Evolutionary conservation across 2,329 filamentous ascomycete species (phyloP).

Genomic region (Penicillium expansum): DNA sequence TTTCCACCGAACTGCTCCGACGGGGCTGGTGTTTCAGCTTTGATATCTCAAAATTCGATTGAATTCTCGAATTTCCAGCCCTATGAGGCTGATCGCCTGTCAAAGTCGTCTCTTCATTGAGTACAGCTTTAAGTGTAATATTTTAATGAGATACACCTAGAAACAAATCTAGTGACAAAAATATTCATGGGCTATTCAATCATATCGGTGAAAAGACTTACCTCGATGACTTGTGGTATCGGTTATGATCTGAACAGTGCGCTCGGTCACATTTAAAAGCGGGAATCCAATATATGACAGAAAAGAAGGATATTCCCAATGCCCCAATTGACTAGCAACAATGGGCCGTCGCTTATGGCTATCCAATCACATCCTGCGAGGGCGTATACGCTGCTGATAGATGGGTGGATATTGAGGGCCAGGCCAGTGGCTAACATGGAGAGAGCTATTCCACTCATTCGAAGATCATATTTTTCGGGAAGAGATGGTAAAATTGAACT

Average conservation of each 20-base stretch:
- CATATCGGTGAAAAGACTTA: constrained; percentile 12
- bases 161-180: constrained; percentile 14
- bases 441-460: constrained; percentile 8
- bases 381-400: background rate
- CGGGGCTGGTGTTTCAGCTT: background rate
- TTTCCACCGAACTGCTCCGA: constrained; percentile 4
- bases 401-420: constrained; percentile 8
- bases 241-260: constrained; percentile 12
- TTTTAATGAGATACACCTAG: background rate
- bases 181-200: constrained; percentile 12
- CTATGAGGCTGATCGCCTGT: constrained; percentile 6
- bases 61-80: constrained; percentile 8
- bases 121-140: background rate
- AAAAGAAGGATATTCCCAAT: background rate
- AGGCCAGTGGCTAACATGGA: constrained; percentile 13
- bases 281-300: background rate
- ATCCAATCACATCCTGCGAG: background rate
- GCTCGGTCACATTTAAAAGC: constrained; percentile 7
- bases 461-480: constrained; percentile 5
- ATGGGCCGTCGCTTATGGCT: constrained; percentile 7
- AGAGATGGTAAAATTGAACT: background rate
- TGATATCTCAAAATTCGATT: constrained; percentile 3
- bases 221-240: constrained; percentile 13
- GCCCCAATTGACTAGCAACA: constrained; percentile 5
- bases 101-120: constrained; percentile 9